phyloP scores from a whole-genome alignment of 495 filamentous ascomycete species.

The Xylaria nigripes region DNA sequence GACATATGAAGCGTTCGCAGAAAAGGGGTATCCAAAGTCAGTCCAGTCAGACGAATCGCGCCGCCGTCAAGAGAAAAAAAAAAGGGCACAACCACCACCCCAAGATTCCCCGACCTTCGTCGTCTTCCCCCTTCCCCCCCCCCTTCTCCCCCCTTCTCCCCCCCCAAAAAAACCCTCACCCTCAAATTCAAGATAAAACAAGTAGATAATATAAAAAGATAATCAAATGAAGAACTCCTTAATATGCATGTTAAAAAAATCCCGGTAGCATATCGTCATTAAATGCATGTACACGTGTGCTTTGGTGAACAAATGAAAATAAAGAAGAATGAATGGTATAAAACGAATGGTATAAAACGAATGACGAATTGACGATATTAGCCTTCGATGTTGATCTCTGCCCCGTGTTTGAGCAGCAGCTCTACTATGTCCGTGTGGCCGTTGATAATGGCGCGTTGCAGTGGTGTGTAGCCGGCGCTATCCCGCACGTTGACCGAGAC shows the following conservation, averaged over 20 bases:
- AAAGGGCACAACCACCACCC: not conserved
- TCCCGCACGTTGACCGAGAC: slow-evolving; percentile 19
- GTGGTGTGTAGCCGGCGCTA: slow-evolving; percentile 18
- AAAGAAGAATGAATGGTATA: not conserved
- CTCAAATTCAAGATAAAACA: slow-evolving; percentile 3
- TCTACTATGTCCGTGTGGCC: slow-evolving; percentile 14
- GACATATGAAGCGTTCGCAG: slow-evolving; percentile 4
- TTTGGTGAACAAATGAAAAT: not conserved
- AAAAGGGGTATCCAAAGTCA: slow-evolving; percentile 16
- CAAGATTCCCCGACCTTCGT: not conserved
- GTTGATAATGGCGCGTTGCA: slow-evolving; percentile 19
- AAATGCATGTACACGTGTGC: slow-evolving; percentile 8
- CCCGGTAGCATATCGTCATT: not conserved
- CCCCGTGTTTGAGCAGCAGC: slow-evolving; percentile 11
- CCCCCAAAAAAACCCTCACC: not conserved
- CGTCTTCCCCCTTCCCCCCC: not conserved
- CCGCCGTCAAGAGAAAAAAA: too few species aligned
- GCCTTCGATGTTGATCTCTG: slow-evolving; percentile 8
- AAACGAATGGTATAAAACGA: too few species aligned
- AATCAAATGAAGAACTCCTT: slow-evolving; percentile 5
- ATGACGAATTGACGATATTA: too few species aligned
- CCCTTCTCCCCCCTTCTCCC: not conserved
- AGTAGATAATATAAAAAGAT: not conserved
- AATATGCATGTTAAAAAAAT: slow-evolving; percentile 8
- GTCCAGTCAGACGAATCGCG: not conserved